These are phyloP conservation scores for Diplodia sapinea DNA, from an alignment of 2,329 filamentous ascomycete species.

Conservation along the genomic window DNA sequence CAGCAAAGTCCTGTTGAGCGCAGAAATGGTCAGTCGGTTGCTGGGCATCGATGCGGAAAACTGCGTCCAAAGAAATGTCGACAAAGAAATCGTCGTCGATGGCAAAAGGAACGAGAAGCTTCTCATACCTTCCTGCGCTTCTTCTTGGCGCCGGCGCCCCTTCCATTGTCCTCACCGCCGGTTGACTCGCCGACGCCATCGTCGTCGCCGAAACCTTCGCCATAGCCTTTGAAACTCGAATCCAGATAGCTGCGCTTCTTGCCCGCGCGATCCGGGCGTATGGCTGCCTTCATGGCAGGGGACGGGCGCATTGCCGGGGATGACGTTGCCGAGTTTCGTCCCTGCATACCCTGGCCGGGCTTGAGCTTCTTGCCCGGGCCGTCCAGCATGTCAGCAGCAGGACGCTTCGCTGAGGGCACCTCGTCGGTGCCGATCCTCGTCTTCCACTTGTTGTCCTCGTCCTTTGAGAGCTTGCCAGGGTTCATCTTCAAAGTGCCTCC, in stretches of 20 bases:
- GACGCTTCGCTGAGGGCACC: conserved; percentile 40
- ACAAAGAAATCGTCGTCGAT: conserved; percentile 10
- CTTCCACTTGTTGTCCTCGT: conserved; percentile 51
- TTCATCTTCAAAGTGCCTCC: conserved; percentile 50
- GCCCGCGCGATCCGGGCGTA: conserved; percentile 67
- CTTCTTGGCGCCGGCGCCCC: conserved; percentile 37
- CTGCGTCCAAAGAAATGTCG: conserved; percentile 10
- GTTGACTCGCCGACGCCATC: conserved; percentile 69
- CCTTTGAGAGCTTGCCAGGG: conserved; percentile 50
- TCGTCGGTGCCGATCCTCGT: conserved; percentile 55
- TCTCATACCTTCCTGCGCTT: conserved; percentile 43
- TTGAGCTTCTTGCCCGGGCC: conserved; percentile 38
- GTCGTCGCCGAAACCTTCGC: conserved; percentile 73
- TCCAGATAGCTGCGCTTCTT: conserved; percentile 81
- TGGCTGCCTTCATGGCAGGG: conserved; percentile 36
- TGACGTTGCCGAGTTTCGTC: conserved; percentile 45
- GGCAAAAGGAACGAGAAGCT: conserved; percentile 21
- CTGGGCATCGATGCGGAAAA: conserved; percentile 1
- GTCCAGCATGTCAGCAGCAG: conserved; percentile 17
- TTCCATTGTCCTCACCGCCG: conserved; percentile 68
- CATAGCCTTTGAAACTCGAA: conserved; percentile 75
- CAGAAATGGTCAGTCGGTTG: conserved; percentile 25
- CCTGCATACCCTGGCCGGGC: conserved; percentile 34
- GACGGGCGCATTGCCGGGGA: conserved; percentile 49
- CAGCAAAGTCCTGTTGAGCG: conserved; percentile 30